Evolutionary conservation across 2,329 filamentous ascomycete genomes (phyloP), one percentile per base, ranked within the genome.

Genomic region (Cercospora canescens): DNA sequence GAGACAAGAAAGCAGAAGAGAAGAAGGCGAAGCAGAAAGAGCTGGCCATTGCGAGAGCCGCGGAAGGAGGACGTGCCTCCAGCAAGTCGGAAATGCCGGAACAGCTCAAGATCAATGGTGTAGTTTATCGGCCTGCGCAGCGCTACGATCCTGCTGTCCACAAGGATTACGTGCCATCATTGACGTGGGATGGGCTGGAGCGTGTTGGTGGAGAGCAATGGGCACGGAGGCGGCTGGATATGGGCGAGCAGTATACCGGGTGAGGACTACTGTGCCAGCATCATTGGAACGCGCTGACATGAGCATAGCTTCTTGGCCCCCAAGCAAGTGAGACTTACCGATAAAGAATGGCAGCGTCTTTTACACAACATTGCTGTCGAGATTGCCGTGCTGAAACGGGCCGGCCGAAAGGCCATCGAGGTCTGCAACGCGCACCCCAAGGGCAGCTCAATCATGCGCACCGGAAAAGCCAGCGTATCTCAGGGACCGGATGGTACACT

Each of bases 321-420:
- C 45, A 74, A 78, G 45, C 79, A 76, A 62, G 66, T 78, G 45
- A 74, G 71, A 6, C 74, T 81, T 61, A 70, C 71, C 9, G 73
- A 77, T 6, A 74, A 79, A 30, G 82, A 62, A 72, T 78, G 45
- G 76, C 73, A 50, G 80, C 83, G 34, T 41, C 41, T 76, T 26
- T 80, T 89, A 45, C 85, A 86, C 67, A 82, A 85, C 67, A 83
- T 87, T 4, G 78, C 86, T 11, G 82, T 88, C 5, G 87, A 90
- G 72, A 76, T 87, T 4, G 82, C 83, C 66, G 76, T 85, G 3
- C 75, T 87, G 74, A 78, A 79, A 66, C 74, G 80, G 69, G 77
- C 80, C 61, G 81, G 79, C 54, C 80, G 77, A 24, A 67, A 70
- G 34, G 60, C 72, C 14, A 69, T 73, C 14, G 71, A 76, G 52